These are phyloP conservation scores for Populus hybrid DNA, from an alignment of 441 rosid genomes.

Conservation along the genomic window DNA sequence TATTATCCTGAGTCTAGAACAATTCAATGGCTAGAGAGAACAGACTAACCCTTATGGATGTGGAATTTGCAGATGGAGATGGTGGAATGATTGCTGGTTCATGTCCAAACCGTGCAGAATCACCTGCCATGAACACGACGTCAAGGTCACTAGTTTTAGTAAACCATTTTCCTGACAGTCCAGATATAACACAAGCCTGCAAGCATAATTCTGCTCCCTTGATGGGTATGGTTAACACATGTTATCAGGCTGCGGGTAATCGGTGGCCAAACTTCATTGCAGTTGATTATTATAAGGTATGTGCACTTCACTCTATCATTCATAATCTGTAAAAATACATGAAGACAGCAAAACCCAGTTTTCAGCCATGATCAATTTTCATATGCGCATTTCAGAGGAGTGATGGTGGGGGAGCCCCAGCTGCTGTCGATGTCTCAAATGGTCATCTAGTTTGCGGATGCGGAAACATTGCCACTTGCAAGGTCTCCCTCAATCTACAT, in stretches of 20 bases:
- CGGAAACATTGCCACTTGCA: slow-evolving; percentile 60
- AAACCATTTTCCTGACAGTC: slow-evolving; percentile 63
- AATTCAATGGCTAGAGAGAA: not conserved
- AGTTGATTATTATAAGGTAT: slow-evolving; percentile 85
- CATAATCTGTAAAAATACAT: not conserved
- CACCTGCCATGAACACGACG: slow-evolving; percentile 60
- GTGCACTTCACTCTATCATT: not conserved
- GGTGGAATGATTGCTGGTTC: slow-evolving; percentile 67
- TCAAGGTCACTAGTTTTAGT: slow-evolving; percentile 57
- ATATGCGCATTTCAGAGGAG: slow-evolving; percentile 29
- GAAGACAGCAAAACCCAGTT: not conserved
- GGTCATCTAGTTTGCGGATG: slow-evolving; percentile 85
- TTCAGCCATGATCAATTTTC: not conserved
- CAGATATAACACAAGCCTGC: slow-evolving; percentile 59
- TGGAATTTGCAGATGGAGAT: slow-evolving; percentile 58
- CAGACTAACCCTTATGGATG: not conserved
- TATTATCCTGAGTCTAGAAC: not conserved
- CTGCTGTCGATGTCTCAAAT: slow-evolving; percentile 67
- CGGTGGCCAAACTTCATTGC: slow-evolving; percentile 98
- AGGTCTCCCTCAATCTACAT: slow-evolving; percentile 32
- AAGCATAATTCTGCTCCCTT: slow-evolving; percentile 72
- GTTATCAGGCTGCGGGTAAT: slow-evolving; percentile 62
- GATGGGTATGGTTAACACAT: slow-evolving; percentile 58
- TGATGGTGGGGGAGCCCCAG: slow-evolving; percentile 6
- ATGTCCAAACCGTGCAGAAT: slow-evolving; percentile 74